Evolutionary conservation across 192 early-diverging fungal genomes (phyloP), one percentile per base, ranked within the genome.

Genomic region (Entophlyctis helioformis): DNA sequence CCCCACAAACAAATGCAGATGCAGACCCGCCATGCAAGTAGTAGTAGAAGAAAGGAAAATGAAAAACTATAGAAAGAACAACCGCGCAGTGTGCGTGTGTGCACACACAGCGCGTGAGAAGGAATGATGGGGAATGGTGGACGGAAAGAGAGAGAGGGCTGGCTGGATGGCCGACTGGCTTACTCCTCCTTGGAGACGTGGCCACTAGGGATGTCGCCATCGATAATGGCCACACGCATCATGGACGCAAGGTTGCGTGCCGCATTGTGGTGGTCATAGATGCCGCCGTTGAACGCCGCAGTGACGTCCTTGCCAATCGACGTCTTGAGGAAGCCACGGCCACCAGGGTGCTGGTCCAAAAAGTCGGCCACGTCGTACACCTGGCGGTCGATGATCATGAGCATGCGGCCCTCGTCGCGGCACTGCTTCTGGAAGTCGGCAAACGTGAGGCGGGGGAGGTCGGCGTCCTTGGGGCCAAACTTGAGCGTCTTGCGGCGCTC

Each of bases 251-350:
- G 62, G 63, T 89, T 85, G 36, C 86, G 67, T 2, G 90, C 90
- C 24, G 84, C 87, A 48, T 88, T 93, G 54, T 81, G 76, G 58
- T 96, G 92, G 54, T 83, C 67, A 61, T 96, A 91, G 13, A 93
- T 72, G 40, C 83, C 87, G 18, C 92, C 90, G 48, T 93, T 86
- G 68, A 93, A 93, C 1, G 84, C 68, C 12, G 64, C 70, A 7
- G 90, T 89, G 54, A 82, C 77, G 53, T 96, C 87, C 57, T 84
- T 83, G 49, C 92, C 92, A 26, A 91, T 66, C 23, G 64, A 75
- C 44, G 67, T 62, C 21, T 70, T 66, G 50, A 93, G 63, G 50
- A 83, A 78, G 16, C 72, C 74, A 27, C 61, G 56, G 48, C 89
- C 91, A 49, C 91, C 92, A 7, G 91, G 91, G 56, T 96, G 91